Evolutionary conservation across 2,329 filamentous ascomycete species (phyloP), one percentile per base, ranked within the genome.

Genomic region (Pestalotiopsis sp.): DNA sequence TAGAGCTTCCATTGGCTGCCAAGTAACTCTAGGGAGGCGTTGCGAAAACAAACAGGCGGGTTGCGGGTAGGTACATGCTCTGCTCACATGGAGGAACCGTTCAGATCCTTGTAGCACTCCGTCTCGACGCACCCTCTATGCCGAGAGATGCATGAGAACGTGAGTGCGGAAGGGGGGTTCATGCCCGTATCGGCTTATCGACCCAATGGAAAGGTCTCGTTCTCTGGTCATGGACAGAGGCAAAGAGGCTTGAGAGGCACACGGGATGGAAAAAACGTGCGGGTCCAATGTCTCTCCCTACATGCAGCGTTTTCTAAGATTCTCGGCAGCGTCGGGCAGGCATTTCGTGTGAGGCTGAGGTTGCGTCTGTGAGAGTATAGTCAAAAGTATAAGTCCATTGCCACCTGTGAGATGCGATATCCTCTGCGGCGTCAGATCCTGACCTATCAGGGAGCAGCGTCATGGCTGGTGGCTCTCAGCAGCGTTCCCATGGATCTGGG

Each of bases 311-410:
- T n/a, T 5, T 52, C n/a, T n/a, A 52, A n/a, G 20, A 9, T 52
- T 52, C 45, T 7, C 14, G 31, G 31, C n/a, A 36, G 17, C 12
- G 12, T 40, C 59, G 14, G 59, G 59, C 59, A 7, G 41, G 31
- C 59, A 36, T 40, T 25, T 61, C n/a, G 36, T 40, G 59, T 61
- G 59, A 61, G 59, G 59, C 59, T 61, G 59, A 61, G 20, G 59
- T 9, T n/a, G 25, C 59, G n/a, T 17, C 27, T 17, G 20, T 36
- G n/a, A 61, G 59, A 40, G 59, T 61, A 61, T 36, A 61, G 31
- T 61, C 14, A 5, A 61, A 61, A 36, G n/a, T 12, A 40, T 61
- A 40, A 40, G 31, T 36, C 17, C 27, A 20, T 61, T 27, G 25
- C 27, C 36, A 20, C 25, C n/a, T 20, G 23, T 13, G 12, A 58